A percentile compares a stretch with the other conserved stretches of the same genome.
Evolutionary conservation across 768 basidiomycete species (phyloP).

Genomic region (Kwoniella newhampshirensis): DNA sequence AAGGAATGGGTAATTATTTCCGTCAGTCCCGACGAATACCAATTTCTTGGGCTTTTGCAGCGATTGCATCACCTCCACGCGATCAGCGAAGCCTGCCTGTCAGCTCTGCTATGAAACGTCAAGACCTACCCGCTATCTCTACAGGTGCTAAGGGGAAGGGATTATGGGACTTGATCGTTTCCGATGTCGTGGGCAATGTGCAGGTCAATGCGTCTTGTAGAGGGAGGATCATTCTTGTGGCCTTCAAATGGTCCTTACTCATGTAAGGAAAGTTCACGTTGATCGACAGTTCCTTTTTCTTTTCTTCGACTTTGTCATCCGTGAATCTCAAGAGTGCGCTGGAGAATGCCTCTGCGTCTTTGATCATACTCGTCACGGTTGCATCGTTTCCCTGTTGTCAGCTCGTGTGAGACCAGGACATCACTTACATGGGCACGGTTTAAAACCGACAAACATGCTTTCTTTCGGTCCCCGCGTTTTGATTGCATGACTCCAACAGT

Average conservation of each 20-base stretch:
- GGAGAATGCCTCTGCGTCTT: conserved; percentile 39
- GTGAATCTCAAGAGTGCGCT: conserved; percentile 34
- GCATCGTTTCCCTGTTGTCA: conserved; percentile 3
- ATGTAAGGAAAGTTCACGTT: conserved; percentile 59
- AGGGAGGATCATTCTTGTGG: conserved; percentile 75
- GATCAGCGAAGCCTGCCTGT: conserved; percentile 71
- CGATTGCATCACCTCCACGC: conserved; percentile 83
- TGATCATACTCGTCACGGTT: conserved; percentile 45
- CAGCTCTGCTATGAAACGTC: neutral
- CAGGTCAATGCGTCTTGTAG: conserved; percentile 90
- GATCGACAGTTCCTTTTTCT: conserved; percentile 38
- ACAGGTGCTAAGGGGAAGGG: conserved; percentile 79
- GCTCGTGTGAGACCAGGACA: no score
- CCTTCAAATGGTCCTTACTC: conserved; percentile 57
- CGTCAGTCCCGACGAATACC: conserved; percentile 76
- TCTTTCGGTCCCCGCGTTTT: conserved; percentile 63
- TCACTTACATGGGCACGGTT: conserved; percentile 40
- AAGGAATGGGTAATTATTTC: conserved; percentile 81
- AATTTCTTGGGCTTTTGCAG: conserved; percentile 89
- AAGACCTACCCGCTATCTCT: conserved; percentile 69
- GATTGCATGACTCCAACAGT: conserved; percentile 87
- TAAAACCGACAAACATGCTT: conserved; percentile 60
- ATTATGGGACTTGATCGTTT: conserved; percentile 62
- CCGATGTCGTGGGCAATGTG: conserved; percentile 70
- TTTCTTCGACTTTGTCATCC: conserved; percentile 39